Evolutionary conservation across 257 asterid species (phyloP), one percentile per base, ranked within the genome.

Genomic region (Ehretia macrophylla): DNA sequence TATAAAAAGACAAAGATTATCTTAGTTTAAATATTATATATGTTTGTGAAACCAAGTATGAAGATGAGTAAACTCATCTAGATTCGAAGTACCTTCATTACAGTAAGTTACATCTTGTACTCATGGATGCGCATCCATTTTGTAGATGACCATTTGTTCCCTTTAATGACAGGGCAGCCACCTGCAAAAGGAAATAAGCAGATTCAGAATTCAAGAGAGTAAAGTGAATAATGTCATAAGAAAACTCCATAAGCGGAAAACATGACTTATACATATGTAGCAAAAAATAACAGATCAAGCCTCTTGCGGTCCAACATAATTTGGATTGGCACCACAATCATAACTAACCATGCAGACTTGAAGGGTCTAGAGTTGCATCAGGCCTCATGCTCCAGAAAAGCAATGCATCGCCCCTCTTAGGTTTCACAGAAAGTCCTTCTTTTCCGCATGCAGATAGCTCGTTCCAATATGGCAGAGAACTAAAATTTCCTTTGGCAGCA

Each of bases 341-440:
- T 66, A 67, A 81, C 98, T 77, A 42, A 93, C 99, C 97, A 1
- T 93, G 99, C 84, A 93, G 78, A 77, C 99, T 93, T 57, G 97
- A 83, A 35, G 94, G 87, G 74, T 93, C 97, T 65, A 87, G 73
- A 69, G 83, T 71, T 32, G 88, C 93, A 17, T 93, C 99, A 17
- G 97, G 97, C 40, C 73, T 87, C 99, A 93, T 83, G 79, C 97
- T 93, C 97, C 99, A 93, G 85, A 93, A 93, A 64, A 93, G 96
- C 56, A 93, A 79, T 1, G 99, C 99, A 70, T 89, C 97, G 0
- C 99, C 97, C 95, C 63, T 89, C 72, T 75, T 93, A 22, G 99
- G 97, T 80, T 79, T 93, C 44, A 93, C 91, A 37, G 97, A 85
- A 49, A 93, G 96, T 51, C 97, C 97, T 53, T 66, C 81, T 65